These are phyloP conservation scores for Solanum ahanhuiri DNA, from an alignment of 257 asterid genomes.

Conservation along the genomic window DNA sequence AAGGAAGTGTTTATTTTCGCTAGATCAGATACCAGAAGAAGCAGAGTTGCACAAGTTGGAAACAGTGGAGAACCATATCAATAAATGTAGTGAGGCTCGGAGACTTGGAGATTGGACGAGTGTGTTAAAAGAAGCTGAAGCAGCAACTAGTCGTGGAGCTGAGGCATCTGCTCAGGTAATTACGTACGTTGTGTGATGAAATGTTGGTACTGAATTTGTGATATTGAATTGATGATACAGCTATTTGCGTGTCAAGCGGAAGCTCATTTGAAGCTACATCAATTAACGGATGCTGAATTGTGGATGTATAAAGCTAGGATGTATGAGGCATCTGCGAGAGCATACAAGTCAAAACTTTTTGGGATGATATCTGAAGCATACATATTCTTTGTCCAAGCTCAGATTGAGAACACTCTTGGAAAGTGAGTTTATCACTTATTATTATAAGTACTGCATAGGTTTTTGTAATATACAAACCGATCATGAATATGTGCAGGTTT, in stretches of 20 bases:
- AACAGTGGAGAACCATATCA: too few relatives aligned
- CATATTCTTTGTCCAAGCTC: constrained; percentile 43
- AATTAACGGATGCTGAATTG: constrained; percentile 32
- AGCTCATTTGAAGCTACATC: constrained; percentile 60
- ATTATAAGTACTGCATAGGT: not conserved
- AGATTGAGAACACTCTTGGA: constrained; percentile 49
- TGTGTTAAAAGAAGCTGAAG: constrained; percentile 51
- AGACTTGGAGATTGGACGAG: constrained; percentile 42
- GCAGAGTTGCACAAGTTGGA: too few relatives aligned
- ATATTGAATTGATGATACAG: constrained; percentile 14
- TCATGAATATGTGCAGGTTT: constrained; percentile 35
- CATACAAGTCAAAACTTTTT: constrained; percentile 26
- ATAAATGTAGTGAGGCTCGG: too few relatives aligned
- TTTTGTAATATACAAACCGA: not conserved
- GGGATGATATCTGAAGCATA: constrained; percentile 60
- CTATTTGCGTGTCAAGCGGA: constrained; percentile 61
- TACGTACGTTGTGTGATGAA: not conserved
- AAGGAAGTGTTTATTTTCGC: too few relatives aligned
- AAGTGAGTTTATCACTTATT: constrained; percentile 30
- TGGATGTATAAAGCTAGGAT: constrained; percentile 23
- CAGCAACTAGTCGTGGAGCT: constrained; percentile 61
- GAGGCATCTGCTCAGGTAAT: constrained; percentile 68
- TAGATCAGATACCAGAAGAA: too few relatives aligned
- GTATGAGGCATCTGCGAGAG: constrained; percentile 1
- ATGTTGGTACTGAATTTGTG: not conserved